These are phyloP conservation scores for Cylindrodendrum hubeiense DNA, from an alignment of 2,329 filamentous ascomycete genomes.

Conservation along the genomic window DNA sequence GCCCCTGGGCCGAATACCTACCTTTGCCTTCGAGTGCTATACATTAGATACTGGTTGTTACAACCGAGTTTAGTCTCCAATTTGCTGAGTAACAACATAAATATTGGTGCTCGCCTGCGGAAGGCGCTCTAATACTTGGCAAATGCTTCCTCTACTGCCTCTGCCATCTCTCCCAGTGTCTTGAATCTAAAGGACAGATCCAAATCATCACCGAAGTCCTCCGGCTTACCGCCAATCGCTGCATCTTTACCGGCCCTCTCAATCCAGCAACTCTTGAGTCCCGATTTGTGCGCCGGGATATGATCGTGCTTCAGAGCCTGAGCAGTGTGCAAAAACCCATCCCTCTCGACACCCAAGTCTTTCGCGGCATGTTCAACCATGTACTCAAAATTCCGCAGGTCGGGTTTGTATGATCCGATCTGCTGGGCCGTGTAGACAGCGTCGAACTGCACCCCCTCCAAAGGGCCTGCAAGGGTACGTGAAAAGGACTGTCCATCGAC, in stretches of 20 bases:
- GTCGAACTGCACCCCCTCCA: conserved; percentile 66
- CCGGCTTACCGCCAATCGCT: conserved; percentile 53
- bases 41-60: too few species aligned
- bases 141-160: conserved; percentile 40
- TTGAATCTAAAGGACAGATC: conserved; percentile 56
- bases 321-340: conserved; percentile 73
- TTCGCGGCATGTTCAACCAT: conserved; percentile 65
- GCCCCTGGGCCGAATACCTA: too few species aligned
- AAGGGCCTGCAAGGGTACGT: conserved; percentile 54
- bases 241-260: conserved; percentile 50
- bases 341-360: conserved; percentile 65
- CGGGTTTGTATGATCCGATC: conserved; percentile 78
- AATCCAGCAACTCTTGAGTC: conserved; percentile 71
- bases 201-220: conserved; percentile 64
- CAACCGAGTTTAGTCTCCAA: too few species aligned
- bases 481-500: conserved; percentile 65
- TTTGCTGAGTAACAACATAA: too few species aligned
- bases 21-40: too few species aligned
- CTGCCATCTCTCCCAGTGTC: conserved; percentile 70
- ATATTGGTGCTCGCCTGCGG: background rate
- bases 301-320: conserved; percentile 79
- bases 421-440: conserved; percentile 75
- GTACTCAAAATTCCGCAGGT: conserved; percentile 72
- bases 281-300: conserved; percentile 69
- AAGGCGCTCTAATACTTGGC: background rate